Evolutionary conservation across 768 basidiomycete genomes (phyloP).

Genomic region (Trametes cingulata): DNA sequence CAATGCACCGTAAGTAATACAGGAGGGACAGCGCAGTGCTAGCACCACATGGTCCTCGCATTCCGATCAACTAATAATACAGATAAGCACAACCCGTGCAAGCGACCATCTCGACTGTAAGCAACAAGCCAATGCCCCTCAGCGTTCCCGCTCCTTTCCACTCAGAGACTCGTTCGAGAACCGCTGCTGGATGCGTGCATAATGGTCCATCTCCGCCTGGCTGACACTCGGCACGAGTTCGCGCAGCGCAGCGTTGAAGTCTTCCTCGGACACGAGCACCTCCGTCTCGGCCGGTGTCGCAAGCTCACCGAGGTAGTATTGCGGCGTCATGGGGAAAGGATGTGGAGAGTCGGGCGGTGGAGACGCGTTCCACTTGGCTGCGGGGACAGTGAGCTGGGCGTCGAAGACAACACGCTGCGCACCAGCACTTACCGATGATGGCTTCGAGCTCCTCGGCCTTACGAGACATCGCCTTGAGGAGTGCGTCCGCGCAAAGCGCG

Average conservation of each 20-base stretch:
- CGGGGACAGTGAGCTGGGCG: background rate
- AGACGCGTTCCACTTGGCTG: slow-evolving; percentile 45
- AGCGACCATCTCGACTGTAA: too few relatives aligned
- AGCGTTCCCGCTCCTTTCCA: too few relatives aligned
- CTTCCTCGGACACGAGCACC: slow-evolving; percentile 70
- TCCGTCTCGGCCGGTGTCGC: slow-evolving; percentile 67
- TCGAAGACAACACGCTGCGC: background rate
- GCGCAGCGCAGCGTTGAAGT: slow-evolving; percentile 74
- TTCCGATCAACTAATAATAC: too few relatives aligned
- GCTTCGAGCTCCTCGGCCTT: slow-evolving; percentile 79
- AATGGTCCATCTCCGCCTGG: slow-evolving; percentile 83
- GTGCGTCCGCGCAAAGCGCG: slow-evolving; percentile 94
- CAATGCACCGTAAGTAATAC: too few relatives aligned
- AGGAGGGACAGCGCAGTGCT: too few relatives aligned
- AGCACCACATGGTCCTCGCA: too few relatives aligned
- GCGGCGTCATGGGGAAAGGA: slow-evolving; percentile 76
- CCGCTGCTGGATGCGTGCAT: slow-evolving; percentile 65
- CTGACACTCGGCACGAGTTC: slow-evolving; percentile 83
- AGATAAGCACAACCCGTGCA: too few relatives aligned
- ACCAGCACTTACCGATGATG: slow-evolving; percentile 59
- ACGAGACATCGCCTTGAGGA: slow-evolving; percentile 91
- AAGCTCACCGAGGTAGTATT: slow-evolving; percentile 88
- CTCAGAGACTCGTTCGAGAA: slow-evolving; percentile 48
- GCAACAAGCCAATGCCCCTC: too few relatives aligned
- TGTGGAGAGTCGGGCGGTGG: slow-evolving; percentile 43